Percentiles rank a stretch among this genome's conserved stretches.
phyloP scores from a whole-genome alignment of 106 monocot species.

The Dendrobium officinale region DNA sequence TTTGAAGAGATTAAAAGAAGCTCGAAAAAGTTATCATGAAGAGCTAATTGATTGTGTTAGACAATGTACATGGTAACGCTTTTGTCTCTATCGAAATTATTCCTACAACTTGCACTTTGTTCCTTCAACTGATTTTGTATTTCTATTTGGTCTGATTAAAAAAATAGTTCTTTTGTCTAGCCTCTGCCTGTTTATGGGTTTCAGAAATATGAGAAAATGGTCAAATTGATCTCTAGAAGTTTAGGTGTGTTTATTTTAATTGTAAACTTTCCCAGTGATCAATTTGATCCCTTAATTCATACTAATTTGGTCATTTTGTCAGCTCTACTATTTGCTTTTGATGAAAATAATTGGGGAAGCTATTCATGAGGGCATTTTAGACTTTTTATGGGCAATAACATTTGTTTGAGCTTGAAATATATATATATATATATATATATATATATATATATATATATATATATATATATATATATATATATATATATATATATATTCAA shows the following conservation, averaged over 20 bases:
- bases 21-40: conserved; percentile 78
- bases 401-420: too few relatives aligned
- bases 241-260: too few relatives aligned
- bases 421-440: too few relatives aligned
- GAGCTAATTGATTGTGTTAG: conserved; percentile 84
- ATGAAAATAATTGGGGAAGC: too few relatives aligned
- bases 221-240: too few relatives aligned
- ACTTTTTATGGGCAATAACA: background rate
- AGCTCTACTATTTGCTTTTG: too few relatives aligned
- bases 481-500: too few relatives aligned
- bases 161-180: background rate
- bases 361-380: background rate
- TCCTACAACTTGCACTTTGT: background rate
- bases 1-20: conserved; percentile 80
- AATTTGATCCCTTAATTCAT: too few relatives aligned
- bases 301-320: too few relatives aligned
- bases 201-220: background rate
- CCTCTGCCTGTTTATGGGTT: background rate
- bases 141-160: background rate
- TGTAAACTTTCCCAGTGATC: too few relatives aligned
- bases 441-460: too few relatives aligned
- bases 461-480: too few relatives aligned
- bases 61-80: conserved; percentile 73
- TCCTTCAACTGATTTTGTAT: background rate
- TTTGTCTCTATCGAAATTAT: background rate